A percentile compares a stretch with the other conserved stretches of the same genome.
Evolutionary conservation across 495 filamentous ascomycete genomes (phyloP).

Genomic region (Aspergillus leporis): DNA sequence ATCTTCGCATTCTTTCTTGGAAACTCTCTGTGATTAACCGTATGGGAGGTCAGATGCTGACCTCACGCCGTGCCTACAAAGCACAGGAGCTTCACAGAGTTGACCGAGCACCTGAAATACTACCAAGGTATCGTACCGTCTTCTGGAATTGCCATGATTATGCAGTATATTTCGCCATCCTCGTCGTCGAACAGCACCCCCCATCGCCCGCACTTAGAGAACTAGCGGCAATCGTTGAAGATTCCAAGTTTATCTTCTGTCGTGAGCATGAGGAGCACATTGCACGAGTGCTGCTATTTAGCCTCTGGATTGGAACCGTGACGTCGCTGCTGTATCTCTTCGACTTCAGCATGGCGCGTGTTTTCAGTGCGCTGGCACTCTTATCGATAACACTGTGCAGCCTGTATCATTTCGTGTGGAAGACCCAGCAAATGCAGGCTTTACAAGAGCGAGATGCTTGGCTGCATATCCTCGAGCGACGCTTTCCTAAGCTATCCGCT

Average conservation of each 20-base stretch:
- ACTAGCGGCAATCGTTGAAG: not conserved
- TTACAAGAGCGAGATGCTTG: not conserved
- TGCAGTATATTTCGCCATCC: not conserved
- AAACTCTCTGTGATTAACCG: not conserved
- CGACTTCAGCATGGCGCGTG: not conserved
- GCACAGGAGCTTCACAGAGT: not conserved
- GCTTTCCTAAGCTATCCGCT: not conserved
- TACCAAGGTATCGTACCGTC: not conserved
- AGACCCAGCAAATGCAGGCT: not conserved
- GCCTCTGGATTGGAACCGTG: not conserved
- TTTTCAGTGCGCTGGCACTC: not conserved
- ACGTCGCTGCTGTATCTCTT: not conserved
- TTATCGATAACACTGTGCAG: not conserved
- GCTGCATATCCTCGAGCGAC: not conserved
- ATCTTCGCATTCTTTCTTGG: not conserved
- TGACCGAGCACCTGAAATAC: not conserved
- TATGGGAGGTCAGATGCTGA: not conserved
- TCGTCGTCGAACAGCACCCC: not conserved
- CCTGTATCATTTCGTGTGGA: not conserved
- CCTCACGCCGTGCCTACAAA: not conserved
- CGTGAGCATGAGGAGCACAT: not conserved
- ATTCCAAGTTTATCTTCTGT: not conserved
- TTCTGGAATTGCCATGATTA: constrained; percentile 2
- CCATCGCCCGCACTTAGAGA: not conserved
- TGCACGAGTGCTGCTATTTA: not conserved